Conservation (phyloP, 768 basidiomycete species). For the Tricholoma sp. region DNA sequence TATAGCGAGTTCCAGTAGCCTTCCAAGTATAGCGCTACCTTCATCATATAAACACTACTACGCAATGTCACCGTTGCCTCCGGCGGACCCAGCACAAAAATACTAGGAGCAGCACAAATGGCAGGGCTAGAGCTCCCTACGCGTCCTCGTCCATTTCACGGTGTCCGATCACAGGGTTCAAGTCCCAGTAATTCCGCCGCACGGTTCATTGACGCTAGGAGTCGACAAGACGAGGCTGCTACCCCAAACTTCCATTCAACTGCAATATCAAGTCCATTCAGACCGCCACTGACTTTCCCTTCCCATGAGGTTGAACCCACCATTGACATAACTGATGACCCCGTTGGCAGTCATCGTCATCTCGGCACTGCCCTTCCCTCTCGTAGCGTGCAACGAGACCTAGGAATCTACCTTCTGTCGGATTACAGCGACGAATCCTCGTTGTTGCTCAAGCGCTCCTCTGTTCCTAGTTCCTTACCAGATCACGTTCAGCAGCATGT, state of each 20-base stretch:
- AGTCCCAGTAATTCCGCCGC: neutral
- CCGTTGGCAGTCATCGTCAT: neutral
- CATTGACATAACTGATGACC: conserved; percentile 7
- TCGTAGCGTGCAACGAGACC: neutral
- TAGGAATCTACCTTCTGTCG: neutral
- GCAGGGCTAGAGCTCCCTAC: neutral
- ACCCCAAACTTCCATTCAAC: neutral
- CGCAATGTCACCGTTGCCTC: neutral
- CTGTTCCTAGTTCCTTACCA: neutral
- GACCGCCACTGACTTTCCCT: neutral
- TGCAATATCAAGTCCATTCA: neutral
- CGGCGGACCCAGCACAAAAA: neutral
- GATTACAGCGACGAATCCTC: conserved; percentile 11
- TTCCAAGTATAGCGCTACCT: too few species aligned
- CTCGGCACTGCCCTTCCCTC: conserved; percentile 1
- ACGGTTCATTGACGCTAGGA: neutral
- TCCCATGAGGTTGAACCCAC: conserved; percentile 1
- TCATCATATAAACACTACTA: too few species aligned
- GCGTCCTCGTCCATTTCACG: neutral
- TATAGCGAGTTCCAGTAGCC: neutral
- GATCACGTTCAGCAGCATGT: conserved; percentile 2
- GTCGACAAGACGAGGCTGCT: neutral
- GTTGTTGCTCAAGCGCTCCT: conserved; percentile 3
- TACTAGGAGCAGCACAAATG: neutral
- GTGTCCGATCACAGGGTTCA: neutral